A percentile compares a stretch with the other conserved stretches of the same genome.
Conservation (phyloP, 345 rosid species). For the Citrus hindsii region DNA sequence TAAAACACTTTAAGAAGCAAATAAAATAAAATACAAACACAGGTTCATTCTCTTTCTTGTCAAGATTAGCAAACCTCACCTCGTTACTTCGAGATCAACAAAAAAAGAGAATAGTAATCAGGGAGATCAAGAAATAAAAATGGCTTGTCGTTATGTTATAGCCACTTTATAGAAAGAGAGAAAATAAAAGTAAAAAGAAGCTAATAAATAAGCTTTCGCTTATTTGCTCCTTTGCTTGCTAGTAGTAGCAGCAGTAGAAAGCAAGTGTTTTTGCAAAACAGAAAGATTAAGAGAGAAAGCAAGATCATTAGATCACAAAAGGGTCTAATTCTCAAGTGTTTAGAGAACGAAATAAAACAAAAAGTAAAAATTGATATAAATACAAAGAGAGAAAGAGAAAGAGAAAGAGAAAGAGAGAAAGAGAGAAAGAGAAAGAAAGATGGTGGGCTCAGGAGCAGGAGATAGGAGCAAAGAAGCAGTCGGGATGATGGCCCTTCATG, state of each 20-base stretch:
- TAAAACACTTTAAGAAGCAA: background rate
- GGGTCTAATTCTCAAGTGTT: background rate
- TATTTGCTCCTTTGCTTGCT: background rate
- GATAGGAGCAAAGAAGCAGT: slow-evolving; percentile 99
- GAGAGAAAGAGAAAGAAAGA: slow-evolving; percentile 23
- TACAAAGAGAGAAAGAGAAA: slow-evolving; percentile 1
- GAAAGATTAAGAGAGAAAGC: background rate
- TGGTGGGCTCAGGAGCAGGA: slow-evolving; percentile 99
- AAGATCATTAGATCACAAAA: background rate
- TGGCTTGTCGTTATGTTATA: background rate
- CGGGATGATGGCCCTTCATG: slow-evolving; percentile 99
- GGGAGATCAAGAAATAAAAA: slow-evolving; percentile 19
- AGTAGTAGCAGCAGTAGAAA: background rate
- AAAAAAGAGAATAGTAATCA: slow-evolving; percentile 17
- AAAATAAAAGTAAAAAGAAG: background rate
- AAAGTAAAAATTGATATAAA: background rate
- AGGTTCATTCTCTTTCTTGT: background rate
- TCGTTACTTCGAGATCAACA: slow-evolving; percentile 22
- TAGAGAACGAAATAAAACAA: background rate
- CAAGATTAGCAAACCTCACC: slow-evolving; percentile 16
- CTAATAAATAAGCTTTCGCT: background rate
- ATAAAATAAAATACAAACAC: background rate
- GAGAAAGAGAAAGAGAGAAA: background rate
- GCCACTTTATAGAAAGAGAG: background rate
- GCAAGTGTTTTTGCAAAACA: background rate